Evolutionary conservation across 116 monocot species (phyloP).

Genomic region (Cymodocea nodosa): DNA sequence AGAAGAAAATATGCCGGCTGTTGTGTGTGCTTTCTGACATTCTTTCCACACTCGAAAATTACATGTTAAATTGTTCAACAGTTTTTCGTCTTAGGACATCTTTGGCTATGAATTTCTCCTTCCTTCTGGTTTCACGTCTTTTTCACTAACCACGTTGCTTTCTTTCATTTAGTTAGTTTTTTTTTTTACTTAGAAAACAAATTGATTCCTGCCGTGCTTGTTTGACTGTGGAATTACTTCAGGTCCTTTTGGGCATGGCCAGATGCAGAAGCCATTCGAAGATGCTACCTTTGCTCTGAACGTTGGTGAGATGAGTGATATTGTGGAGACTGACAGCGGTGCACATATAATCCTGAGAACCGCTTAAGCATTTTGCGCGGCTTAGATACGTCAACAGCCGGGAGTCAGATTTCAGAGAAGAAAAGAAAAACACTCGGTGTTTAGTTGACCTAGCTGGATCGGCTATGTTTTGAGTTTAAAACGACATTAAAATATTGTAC

Average conservation of each 20-base stretch:
- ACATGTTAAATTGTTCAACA: too few species aligned
- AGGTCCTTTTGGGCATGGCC: slow-evolving; percentile 50
- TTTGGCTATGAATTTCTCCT: too few species aligned
- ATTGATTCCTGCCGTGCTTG: neutral
- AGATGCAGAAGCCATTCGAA: slow-evolving; percentile 81
- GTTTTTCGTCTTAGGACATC: too few species aligned
- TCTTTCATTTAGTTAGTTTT: too few species aligned
- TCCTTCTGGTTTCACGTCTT: too few species aligned
- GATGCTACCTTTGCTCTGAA: slow-evolving; percentile 46
- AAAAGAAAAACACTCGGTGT: neutral
- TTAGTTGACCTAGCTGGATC: neutral
- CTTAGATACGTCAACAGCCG: too few species aligned
- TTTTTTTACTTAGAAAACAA: neutral
- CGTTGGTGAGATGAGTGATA: slow-evolving; percentile 53
- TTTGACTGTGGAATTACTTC: neutral
- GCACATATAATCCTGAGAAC: slow-evolving; percentile 66
- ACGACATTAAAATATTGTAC: too few species aligned
- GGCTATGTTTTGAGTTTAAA: too few species aligned
- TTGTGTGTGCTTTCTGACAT: too few species aligned
- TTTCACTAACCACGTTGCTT: neutral
- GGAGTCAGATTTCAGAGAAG: neutral
- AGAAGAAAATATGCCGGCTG: too few species aligned
- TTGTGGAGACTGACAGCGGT: slow-evolving; percentile 63
- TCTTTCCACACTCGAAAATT: too few species aligned
- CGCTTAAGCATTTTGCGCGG: slow-evolving; percentile 7